Percentiles rank a stretch among this genome's conserved stretches.
phyloP scores from a whole-genome alignment of 805 yeast species.

The Barnettozyma salicaria region DNA sequence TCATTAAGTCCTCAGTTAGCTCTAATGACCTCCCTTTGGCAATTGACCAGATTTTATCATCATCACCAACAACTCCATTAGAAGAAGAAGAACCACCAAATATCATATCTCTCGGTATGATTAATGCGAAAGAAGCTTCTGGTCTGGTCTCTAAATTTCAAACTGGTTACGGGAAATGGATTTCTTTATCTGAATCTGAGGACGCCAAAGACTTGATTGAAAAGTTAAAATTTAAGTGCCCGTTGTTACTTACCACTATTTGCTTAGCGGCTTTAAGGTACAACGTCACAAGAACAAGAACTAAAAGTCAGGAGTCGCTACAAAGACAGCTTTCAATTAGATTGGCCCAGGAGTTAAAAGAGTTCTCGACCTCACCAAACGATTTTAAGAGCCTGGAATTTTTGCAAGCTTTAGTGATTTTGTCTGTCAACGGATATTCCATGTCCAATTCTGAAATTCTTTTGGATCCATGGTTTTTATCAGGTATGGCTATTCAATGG shows the following conservation, averaged over 20 bases:
- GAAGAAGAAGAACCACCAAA: conserved; percentile 33
- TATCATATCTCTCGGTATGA: conserved; percentile 43
- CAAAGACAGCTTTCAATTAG: conserved; percentile 28
- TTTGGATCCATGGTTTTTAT: conserved; percentile 66
- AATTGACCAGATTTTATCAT: conserved; percentile 14
- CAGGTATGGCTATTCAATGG: conserved; percentile 59
- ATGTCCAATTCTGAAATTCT: conserved; percentile 46
- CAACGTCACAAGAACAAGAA: conserved; percentile 14
- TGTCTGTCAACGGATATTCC: conserved; percentile 60
- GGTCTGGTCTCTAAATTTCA: conserved; percentile 52
- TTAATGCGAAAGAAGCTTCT: conserved; percentile 43
- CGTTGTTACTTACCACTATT: conserved; percentile 60
- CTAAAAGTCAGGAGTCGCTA: conserved; percentile 11
- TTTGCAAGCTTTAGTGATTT: conserved; percentile 59
- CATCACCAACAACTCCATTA: conserved; percentile 9
- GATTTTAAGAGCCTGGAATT: conserved; percentile 49
- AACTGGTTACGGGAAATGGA: conserved; percentile 72
- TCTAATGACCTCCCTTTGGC: conserved; percentile 15
- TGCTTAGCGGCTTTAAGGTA: conserved; percentile 59
- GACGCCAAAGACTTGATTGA: conserved; percentile 44
- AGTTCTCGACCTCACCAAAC: conserved; percentile 40
- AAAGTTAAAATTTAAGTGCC: conserved; percentile 43
- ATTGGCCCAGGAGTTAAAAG: conserved; percentile 34
- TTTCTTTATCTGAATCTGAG: conserved; percentile 54
- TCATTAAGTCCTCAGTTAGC: conserved; percentile 21